A percentile compares a stretch with the other conserved stretches of the same genome.
These are phyloP conservation scores for Candida ulmi DNA, from an alignment of 805 yeast species.

Conservation along the genomic window DNA sequence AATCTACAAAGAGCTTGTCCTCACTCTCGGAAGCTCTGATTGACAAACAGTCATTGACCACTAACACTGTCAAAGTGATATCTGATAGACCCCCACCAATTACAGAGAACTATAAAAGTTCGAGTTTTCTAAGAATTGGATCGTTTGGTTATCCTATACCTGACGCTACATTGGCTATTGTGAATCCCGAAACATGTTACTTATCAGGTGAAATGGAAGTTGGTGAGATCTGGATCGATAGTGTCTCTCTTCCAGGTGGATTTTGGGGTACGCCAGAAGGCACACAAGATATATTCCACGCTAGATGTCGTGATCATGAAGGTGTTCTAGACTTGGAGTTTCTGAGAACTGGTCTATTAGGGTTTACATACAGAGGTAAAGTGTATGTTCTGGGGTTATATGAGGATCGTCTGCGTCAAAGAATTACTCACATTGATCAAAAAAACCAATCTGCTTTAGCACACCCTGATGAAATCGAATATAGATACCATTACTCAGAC, in stretches of 20 bases:
- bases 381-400: conserved; percentile 84
- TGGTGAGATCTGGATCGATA: conserved; percentile 98
- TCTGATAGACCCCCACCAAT: conserved; percentile 50
- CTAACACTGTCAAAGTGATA: conserved; percentile 65
- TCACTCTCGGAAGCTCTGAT: conserved; percentile 58
- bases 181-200: conserved; percentile 84
- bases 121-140: conserved; percentile 64
- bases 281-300: conserved; percentile 74
- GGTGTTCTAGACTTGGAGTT: conserved; percentile 74
- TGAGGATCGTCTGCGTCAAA: conserved; percentile 85
- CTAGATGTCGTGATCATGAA: conserved; percentile 66
- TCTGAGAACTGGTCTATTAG: conserved; percentile 84
- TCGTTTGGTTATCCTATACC: conserved; percentile 94
- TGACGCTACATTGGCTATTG: conserved; percentile 89
- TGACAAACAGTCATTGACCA: conserved; percentile 66
- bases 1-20: conserved; percentile 16
- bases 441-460: conserved; percentile 7
- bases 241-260: conserved; percentile 86
- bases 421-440: conserved; percentile 59
- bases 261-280: conserved; percentile 70
- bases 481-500: conserved; percentile 74
- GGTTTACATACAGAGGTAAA: conserved; percentile 82
- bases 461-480: conserved; percentile 17
- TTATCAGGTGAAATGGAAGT: conserved; percentile 72
- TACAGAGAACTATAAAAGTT: conserved; percentile 35